Percentiles rank a stretch among this genome's conserved stretches.
These are phyloP conservation scores for Phytophthora brassicae DNA, from an alignment of 352 stramenopile species.

Conservation along the genomic window DNA sequence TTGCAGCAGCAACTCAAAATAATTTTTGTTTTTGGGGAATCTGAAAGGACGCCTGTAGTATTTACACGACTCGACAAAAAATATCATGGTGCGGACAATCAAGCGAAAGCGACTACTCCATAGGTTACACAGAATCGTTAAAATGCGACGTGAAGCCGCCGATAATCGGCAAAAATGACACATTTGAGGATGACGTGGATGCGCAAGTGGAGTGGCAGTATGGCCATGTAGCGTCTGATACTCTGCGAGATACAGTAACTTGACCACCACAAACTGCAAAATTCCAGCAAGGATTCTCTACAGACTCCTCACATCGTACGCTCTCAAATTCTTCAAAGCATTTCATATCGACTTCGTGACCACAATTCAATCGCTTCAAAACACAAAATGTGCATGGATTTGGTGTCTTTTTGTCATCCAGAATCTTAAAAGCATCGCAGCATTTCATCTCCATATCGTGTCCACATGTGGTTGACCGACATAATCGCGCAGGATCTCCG, in stretches of 20 bases:
- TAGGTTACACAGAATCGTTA: too few species aligned
- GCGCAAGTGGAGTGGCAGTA: too few species aligned
- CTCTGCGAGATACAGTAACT: conserved; percentile 30
- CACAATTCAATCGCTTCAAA: conserved; percentile 40
- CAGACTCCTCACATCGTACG: conserved; percentile 35
- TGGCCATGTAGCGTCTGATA: too few species aligned
- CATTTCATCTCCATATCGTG: conserved; percentile 64
- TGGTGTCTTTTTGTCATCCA: conserved; percentile 17
- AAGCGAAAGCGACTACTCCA: too few species aligned
- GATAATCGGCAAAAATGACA: too few species aligned
- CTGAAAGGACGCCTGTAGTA: too few species aligned
- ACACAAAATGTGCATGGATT: conserved; percentile 30
- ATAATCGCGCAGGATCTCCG: conserved; percentile 36
- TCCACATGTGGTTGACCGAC: conserved; percentile 44
- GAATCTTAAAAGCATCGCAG: conserved; percentile 44
- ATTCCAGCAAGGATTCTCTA: conserved; percentile 70
- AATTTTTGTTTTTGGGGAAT: too few species aligned
- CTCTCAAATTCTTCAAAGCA: conserved; percentile 41
- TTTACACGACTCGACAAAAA: too few species aligned
- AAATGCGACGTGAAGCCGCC: too few species aligned
- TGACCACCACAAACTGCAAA: conserved; percentile 36
- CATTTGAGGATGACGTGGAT: too few species aligned
- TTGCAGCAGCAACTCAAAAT: too few species aligned
- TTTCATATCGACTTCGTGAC: conserved; percentile 40
- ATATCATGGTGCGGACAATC: too few species aligned